Conservation (phyloP, 2,329 filamentous ascomycete species). For the Dothistroma septosporum region DNA sequence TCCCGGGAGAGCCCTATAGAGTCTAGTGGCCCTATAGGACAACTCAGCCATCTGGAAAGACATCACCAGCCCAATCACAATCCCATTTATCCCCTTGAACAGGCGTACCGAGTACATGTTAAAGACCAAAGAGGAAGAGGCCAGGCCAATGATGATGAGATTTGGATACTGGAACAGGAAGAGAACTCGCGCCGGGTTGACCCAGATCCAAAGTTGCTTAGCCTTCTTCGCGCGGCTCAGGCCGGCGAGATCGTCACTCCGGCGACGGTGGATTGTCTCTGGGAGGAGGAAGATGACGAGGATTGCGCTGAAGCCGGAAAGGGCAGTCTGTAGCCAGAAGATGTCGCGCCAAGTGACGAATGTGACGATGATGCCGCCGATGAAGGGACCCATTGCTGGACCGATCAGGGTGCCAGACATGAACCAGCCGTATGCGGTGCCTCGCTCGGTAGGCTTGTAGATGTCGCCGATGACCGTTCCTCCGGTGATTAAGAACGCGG, state of each 20-base stretch:
- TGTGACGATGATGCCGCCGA: conserved; percentile 73
- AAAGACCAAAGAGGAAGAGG: conserved; percentile 63
- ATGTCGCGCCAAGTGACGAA: conserved; percentile 69
- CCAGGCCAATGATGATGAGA: conserved; percentile 58
- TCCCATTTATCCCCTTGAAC: too few species aligned
- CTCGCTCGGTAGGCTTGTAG: conserved; percentile 58
- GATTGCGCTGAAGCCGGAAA: conserved; percentile 57
- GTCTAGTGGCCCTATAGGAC: too few species aligned
- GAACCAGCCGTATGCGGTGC: conserved; percentile 65
- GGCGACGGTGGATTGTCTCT: conserved; percentile 66
- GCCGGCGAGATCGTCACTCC: conserved; percentile 58
- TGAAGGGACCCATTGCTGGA: conserved; percentile 63
- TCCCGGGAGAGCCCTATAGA: too few species aligned
- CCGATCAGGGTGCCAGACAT: conserved; percentile 58
- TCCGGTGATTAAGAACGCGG: conserved; percentile 66
- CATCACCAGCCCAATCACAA: too few species aligned
- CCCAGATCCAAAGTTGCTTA: conserved; percentile 56
- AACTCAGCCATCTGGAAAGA: too few species aligned
- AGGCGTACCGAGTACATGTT: conserved; percentile 59
- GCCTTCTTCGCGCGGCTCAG: conserved; percentile 43
- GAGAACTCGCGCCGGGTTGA: conserved; percentile 63
- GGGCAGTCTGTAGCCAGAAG: conserved; percentile 70
- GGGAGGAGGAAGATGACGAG: conserved; percentile 64
- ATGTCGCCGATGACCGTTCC: conserved; percentile 62
- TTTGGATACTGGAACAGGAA: conserved; percentile 66